Conservation (phyloP, 129 eudicot genomes). For the Centaurea solstitialis region DNA sequence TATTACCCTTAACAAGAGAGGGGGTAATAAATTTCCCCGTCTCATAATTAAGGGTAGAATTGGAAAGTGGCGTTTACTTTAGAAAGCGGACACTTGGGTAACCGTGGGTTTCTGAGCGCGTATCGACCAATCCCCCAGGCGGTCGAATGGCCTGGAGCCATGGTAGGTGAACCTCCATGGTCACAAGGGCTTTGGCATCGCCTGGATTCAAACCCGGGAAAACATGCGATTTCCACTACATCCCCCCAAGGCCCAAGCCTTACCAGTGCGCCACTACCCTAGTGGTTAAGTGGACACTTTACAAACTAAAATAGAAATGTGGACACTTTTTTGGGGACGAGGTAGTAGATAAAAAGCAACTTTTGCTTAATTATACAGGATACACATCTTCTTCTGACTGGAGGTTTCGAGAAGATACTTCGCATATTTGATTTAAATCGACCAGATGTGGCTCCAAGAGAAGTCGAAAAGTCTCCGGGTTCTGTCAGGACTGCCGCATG, state of each 20-base stretch:
- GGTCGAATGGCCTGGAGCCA: too few relatives aligned
- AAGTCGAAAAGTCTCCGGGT: conserved; percentile 51
- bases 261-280: too few relatives aligned
- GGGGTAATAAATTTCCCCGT: neutral
- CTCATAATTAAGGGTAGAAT: neutral
- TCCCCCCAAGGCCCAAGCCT: too few relatives aligned
- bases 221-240: too few relatives aligned
- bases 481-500: conserved; percentile 47
- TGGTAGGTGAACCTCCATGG: too few relatives aligned
- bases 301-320: neutral
- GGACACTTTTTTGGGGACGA: neutral
- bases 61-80: neutral
- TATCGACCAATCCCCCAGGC: too few relatives aligned
- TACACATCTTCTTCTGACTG: conserved; percentile 39
- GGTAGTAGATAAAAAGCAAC: neutral
- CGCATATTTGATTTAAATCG: conserved; percentile 51
- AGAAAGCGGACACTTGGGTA: neutral
- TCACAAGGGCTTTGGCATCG: too few relatives aligned
- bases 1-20: neutral
- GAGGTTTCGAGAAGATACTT: conserved; percentile 48
- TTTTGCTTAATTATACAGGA: conserved; percentile 26
- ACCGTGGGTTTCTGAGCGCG: too few relatives aligned
- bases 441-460: conserved; percentile 48
- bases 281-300: neutral
- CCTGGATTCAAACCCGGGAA: too few relatives aligned